phyloP scores from a whole-genome alignment of 305 asterid genomes.

The Vinca major region DNA sequence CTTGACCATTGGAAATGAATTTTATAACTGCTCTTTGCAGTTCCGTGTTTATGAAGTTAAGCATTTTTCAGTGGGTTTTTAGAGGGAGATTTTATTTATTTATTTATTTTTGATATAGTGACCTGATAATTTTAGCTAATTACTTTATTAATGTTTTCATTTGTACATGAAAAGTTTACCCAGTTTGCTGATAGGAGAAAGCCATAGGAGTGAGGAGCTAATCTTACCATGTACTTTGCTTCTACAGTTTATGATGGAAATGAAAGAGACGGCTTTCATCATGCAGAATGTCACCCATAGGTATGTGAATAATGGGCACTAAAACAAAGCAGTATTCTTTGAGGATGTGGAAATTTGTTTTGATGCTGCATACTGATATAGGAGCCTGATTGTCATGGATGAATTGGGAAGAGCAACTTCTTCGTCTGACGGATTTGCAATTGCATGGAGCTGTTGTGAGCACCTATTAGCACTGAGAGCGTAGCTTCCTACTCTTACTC shows the following conservation, averaged over 20 bases:
- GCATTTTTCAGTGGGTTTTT: background rate
- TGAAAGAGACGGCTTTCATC: conserved; percentile 91
- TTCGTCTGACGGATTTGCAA: conserved; percentile 92
- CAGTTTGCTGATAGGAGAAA: background rate
- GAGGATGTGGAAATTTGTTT: conserved; percentile 15
- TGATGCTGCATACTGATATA: conserved; percentile 26
- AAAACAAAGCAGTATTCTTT: conserved; percentile 9
- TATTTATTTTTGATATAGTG: too few relatives aligned
- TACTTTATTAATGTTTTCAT: background rate
- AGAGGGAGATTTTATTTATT: background rate
- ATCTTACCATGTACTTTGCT: conserved; percentile 10
- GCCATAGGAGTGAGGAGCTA: background rate
- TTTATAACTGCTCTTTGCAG: background rate
- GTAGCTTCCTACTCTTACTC: conserved; percentile 30
- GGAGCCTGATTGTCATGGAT: conserved; percentile 91
- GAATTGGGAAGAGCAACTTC: conserved; percentile 98
- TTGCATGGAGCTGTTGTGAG: conserved; percentile 96
- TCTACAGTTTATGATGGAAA: conserved; percentile 93
- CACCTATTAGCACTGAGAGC: conserved; percentile 76
- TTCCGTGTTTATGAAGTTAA: background rate
- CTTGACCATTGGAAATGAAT: background rate
- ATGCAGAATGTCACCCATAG: conserved; percentile 80
- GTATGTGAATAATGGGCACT: conserved; percentile 22
- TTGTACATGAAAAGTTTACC: background rate
- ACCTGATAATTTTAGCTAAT: background rate